Evolutionary conservation across 129 eudicot genomes (phyloP), one percentile per base, ranked within the genome.

Genomic region (Mikania micrantha): DNA sequence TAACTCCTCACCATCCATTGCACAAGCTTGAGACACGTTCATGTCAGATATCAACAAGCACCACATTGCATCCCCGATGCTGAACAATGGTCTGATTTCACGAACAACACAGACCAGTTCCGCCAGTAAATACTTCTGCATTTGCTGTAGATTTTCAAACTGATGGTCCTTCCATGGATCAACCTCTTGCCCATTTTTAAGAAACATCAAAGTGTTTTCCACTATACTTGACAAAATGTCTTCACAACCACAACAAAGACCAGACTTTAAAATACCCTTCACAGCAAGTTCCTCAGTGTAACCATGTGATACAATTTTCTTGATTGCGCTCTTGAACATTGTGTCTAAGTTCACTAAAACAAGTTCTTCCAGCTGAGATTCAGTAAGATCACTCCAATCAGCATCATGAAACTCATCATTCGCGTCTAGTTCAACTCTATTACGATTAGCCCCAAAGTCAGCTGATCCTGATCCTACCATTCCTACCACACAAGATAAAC

Each of bases 31-130:
- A 16, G 95, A 79, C 10, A 91, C 86, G 75, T 91, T 87, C 97
- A 91, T 91, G 72, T 91, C 97, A 31, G 88, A 83, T 73, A 91
- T 76, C 75, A 91, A 80, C 81, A 91, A 76, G 69, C 88, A 87
- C 97, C 97, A 91, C 97, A 87, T 83, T 60, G 97, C 93, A 57
- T 91, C 97, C 24, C 93, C 97, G 1, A 85, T 87, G 78, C 97
- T 87, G 56, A 83, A 85, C 28, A 77, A 81, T 60, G 97, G 97
- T 61, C 85, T 79, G 40, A 87, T 84, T 70, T 87, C 93, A 58
- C 86, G 86, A 45, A 91, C 60, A 74, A 87, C 84, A 68, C 95
- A 85, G 9, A 91, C 95, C 70, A 87, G 49, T 79, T 91, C 93
- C 1, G 93, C 95, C 63, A 91, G 61, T 73, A 81, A 77, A 77